phyloP scores from a whole-genome alignment of 164 flowering plant species.

The Berberis vulgaris region DNA sequence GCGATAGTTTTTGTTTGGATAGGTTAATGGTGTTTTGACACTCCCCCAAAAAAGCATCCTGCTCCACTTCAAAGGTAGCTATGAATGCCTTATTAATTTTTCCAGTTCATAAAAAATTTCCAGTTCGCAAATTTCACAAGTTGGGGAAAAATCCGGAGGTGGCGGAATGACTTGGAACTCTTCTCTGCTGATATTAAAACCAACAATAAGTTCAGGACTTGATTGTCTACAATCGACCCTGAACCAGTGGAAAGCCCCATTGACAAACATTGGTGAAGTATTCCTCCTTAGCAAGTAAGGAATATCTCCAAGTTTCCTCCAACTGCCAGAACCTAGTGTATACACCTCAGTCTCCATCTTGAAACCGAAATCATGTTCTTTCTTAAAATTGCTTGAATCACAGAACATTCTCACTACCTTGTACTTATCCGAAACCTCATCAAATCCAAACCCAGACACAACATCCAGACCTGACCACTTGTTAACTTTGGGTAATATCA shows the following conservation, averaged over 20 bases:
- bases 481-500: constrained; percentile 20
- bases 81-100: too few relatives aligned
- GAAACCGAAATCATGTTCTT: neutral
- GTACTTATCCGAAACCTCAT: constrained; percentile 21
- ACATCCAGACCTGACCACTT: constrained; percentile 20
- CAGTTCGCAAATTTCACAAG: too few relatives aligned
- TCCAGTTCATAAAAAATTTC: too few relatives aligned
- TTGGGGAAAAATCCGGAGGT: neutral
- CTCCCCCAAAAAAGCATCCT: too few relatives aligned
- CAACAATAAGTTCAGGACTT: constrained; percentile 1
- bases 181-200: constrained; percentile 27
- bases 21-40: too few relatives aligned
- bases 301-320: constrained; percentile 30
- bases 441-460: constrained; percentile 35
- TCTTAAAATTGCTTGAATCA: neutral
- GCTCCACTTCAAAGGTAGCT: too few relatives aligned
- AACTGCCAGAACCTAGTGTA: constrained; percentile 19
- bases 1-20: too few relatives aligned
- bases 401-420: constrained; percentile 23
- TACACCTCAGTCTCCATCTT: constrained; percentile 20
- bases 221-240: neutral
- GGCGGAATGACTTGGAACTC: constrained; percentile 18
- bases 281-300: constrained; percentile 1
- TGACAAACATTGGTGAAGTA: constrained; percentile 15
- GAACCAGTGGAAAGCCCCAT: constrained; percentile 37